These are phyloP conservation scores for Eruca vesicaria DNA, from an alignment of 441 rosid species.

Conservation along the genomic window DNA sequence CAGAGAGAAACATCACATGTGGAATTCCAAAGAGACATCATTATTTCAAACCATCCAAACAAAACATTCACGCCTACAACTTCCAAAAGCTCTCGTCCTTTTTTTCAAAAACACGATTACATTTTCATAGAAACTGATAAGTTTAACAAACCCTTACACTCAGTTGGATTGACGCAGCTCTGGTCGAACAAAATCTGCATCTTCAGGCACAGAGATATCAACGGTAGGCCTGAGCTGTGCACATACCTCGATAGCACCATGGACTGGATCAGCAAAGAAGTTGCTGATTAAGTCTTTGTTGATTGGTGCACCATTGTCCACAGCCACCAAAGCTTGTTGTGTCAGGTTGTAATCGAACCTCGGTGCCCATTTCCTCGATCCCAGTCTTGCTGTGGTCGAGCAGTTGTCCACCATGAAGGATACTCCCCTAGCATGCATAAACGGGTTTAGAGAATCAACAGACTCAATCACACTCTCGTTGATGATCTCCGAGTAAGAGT, in stretches of 20 bases:
- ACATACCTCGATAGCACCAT: slow-evolving; percentile 86
- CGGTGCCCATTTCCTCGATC: slow-evolving; percentile 96
- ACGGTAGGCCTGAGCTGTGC: slow-evolving; percentile 85
- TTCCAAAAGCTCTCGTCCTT: slow-evolving; percentile 9
- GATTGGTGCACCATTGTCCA: slow-evolving; percentile 57
- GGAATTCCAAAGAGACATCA: background rate
- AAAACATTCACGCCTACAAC: slow-evolving; percentile 17
- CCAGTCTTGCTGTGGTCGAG: slow-evolving; percentile 89
- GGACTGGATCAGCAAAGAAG: slow-evolving; percentile 84
- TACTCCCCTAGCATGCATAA: slow-evolving; percentile 94
- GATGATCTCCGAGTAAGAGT: slow-evolving; percentile 87
- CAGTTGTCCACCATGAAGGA: slow-evolving; percentile 98
- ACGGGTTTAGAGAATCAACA: slow-evolving; percentile 86
- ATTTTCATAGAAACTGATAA: slow-evolving; percentile 2
- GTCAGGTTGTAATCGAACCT: slow-evolving; percentile 80
- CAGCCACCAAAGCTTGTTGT: slow-evolving; percentile 82
- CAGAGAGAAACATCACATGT: slow-evolving; percentile 1
- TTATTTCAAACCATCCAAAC: slow-evolving; percentile 22
- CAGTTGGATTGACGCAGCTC: slow-evolving; percentile 75
- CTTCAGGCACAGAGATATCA: slow-evolving; percentile 81
- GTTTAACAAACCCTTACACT: slow-evolving; percentile 9
- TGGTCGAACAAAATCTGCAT: slow-evolving; percentile 94
- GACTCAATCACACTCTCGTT: slow-evolving; percentile 89
- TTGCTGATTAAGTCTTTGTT: slow-evolving; percentile 83
- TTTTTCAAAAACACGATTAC: slow-evolving; percentile 1